phyloP scores from a whole-genome alignment of 2,329 filamentous ascomycete genomes.

The Aspergillus flavus region DNA sequence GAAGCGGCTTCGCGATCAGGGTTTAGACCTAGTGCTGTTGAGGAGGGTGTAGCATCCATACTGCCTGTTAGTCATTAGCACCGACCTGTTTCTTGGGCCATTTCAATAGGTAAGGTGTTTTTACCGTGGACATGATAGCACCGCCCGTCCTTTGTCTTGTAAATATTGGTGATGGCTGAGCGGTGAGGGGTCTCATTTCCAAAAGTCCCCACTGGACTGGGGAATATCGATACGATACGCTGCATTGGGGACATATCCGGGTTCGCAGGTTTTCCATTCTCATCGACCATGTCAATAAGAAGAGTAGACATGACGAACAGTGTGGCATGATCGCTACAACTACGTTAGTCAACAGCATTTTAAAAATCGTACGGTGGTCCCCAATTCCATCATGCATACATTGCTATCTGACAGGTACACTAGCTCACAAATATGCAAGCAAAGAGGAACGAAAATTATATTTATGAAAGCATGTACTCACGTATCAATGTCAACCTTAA shows the following conservation, averaged over 20 bases:
- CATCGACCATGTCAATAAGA: background rate
- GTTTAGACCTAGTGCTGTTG: slow-evolving; percentile 9
- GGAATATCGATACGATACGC: background rate
- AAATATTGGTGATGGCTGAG: slow-evolving; percentile 11
- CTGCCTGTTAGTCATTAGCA: slow-evolving; percentile 1
- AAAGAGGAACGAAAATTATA: no score
- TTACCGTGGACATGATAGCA: slow-evolving; percentile 19
- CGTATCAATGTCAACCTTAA: slow-evolving; percentile 10
- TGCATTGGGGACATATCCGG: background rate
- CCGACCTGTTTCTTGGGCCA: background rate
- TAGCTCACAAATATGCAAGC: no score
- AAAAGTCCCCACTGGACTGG: background rate
- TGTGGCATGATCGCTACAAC: slow-evolving; percentile 8
- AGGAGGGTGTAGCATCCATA: slow-evolving; percentile 10
- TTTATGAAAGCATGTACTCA: background rate
- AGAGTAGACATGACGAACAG: slow-evolving; percentile 11
- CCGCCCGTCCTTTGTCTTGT: slow-evolving; percentile 19
- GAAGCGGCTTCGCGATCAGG: background rate
- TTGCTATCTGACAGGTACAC: background rate
- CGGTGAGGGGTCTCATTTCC: background rate
- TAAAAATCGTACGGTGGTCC: background rate
- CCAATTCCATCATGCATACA: background rate
- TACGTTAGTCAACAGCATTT: background rate
- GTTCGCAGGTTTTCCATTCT: background rate
- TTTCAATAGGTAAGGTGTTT: background rate